A percentile compares a stretch with the other conserved stretches of the same genome.
These are phyloP conservation scores for Amanita subjunquillea DNA, from an alignment of 768 basidiomycete genomes.

Conservation along the genomic window DNA sequence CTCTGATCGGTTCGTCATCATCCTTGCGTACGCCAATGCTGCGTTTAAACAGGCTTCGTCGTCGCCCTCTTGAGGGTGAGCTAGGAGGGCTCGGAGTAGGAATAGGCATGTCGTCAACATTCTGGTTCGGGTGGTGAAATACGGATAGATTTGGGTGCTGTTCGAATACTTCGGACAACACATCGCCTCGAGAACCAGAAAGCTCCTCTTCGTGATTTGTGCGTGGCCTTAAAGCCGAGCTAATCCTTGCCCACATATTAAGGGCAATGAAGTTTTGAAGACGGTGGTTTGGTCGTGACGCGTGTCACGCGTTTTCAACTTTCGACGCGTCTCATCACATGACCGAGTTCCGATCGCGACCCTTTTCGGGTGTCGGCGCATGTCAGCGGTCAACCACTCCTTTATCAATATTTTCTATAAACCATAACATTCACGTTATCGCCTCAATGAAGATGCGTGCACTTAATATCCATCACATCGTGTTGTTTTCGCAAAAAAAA, in stretches of 20 bases:
- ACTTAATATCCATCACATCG: no score
- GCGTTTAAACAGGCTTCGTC: slow-evolving; percentile 45
- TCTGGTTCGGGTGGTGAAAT: slow-evolving; percentile 30
- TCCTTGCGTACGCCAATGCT: slow-evolving; percentile 34
- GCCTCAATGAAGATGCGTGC: no score
- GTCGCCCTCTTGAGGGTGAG: slow-evolving; percentile 39
- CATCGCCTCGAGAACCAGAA: slow-evolving; percentile 25
- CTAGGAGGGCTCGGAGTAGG: slow-evolving; percentile 29
- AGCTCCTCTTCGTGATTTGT: slow-evolving; percentile 21
- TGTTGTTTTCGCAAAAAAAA: no score
- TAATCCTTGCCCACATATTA: slow-evolving; percentile 55
- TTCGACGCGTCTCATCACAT: slow-evolving; percentile 11
- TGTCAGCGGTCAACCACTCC: no score
- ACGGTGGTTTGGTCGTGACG: slow-evolving; percentile 7
- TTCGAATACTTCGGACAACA: slow-evolving; percentile 42
- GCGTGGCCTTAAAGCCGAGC: slow-evolving; percentile 40
- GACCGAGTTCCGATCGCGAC: background rate
- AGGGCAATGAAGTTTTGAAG: background rate
- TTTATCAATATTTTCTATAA: no score
- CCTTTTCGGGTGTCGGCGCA: background rate
- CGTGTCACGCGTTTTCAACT: slow-evolving; percentile 6
- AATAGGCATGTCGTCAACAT: slow-evolving; percentile 14
- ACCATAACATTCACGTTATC: no score
- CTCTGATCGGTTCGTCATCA: slow-evolving; percentile 24
- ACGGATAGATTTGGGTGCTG: slow-evolving; percentile 55